Evolutionary conservation across 768 basidiomycete genomes (phyloP), one percentile per base, ranked within the genome.

Genomic region (Rhizopogon vesiculosus): DNA sequence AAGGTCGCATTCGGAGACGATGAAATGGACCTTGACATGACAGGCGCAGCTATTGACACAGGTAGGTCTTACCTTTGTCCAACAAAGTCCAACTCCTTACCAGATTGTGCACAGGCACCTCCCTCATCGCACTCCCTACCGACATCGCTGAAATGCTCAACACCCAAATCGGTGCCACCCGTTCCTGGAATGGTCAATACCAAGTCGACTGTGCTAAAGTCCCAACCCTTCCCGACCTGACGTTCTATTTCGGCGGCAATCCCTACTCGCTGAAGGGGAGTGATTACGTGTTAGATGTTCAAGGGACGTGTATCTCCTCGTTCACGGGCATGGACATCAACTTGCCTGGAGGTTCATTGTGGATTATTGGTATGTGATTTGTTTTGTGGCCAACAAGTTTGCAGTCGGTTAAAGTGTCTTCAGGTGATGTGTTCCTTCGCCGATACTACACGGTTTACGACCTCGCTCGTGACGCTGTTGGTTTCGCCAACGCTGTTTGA

Each of bases 61-160:
- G 91, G 91, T 87, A 43, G 48, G 72, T 59, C n/a, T 9, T 8
- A 18, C 5, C 39, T 53, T 66, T 61, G 0, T 10, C 18, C 19
- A 12, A 29, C 25, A n/a, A 2, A 10, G 45, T 40, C 51, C 43
- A 15, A 35, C 18, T 12, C 33, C 42, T 29, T 53, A 65, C 43
- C 63, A 10, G 22, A 49, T 45, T 29, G 1, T 22, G 7, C 51
- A 7, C 19, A 86, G 93, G 94, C 53, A 98, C 97, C 41, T 95
- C 93, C 7, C 78, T 98, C 58, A 98, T 98, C 63, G 96, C 89
- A 48, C 77, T 96, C 49, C 96, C 96, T 50, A 85, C 87, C 55
- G 96, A 98, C 66, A 81, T 98, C 53, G 95, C 97, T 51, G 97
- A 99, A 78, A 92, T 99, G 92, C 77, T 99, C 64, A 98, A 99